phyloP scores from a whole-genome alignment of 2,329 filamentous ascomycete genomes.

The Dryadomyces quercivorus region DNA sequence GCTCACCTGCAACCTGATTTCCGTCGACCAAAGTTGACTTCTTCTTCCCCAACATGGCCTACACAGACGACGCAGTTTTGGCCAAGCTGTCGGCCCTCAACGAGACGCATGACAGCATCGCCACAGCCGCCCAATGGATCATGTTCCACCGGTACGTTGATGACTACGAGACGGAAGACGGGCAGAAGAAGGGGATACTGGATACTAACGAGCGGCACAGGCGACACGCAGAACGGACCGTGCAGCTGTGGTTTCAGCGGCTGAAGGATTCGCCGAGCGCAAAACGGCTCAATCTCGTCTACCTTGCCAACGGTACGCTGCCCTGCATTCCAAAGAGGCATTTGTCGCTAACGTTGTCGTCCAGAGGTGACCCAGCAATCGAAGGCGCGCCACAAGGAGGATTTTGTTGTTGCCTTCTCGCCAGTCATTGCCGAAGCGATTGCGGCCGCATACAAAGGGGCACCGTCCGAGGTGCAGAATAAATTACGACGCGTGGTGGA shows the following conservation, averaged over 20 bases:
- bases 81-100: conserved; percentile 92
- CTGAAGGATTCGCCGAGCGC: conserved; percentile 76
- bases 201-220: conserved; percentile 29
- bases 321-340: not conserved
- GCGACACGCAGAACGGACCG: conserved; percentile 83
- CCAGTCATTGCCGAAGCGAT: conserved; percentile 89
- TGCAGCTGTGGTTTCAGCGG: conserved; percentile 80
- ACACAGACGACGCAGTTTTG: conserved; percentile 88
- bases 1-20: too few species aligned
- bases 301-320: conserved; percentile 73
- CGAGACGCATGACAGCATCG: conserved; percentile 94
- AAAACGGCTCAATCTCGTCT: conserved; percentile 82
- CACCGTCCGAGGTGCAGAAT: conserved; percentile 71
- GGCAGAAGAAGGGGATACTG: not conserved
- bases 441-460: conserved; percentile 79
- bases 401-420: conserved; percentile 85
- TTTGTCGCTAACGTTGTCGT: conserved; percentile 4
- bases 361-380: conserved; percentile 92
- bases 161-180: not conserved
- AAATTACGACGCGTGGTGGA: conserved; percentile 85
- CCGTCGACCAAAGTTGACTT: too few species aligned
- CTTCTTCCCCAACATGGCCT: conserved; percentile 56
- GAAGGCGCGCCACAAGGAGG: conserved; percentile 80
- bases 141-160: conserved; percentile 83
- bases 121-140: conserved; percentile 96